Conservation (phyloP, 371 early-diverging fungal species). For the Coemansia sp. region DNA sequence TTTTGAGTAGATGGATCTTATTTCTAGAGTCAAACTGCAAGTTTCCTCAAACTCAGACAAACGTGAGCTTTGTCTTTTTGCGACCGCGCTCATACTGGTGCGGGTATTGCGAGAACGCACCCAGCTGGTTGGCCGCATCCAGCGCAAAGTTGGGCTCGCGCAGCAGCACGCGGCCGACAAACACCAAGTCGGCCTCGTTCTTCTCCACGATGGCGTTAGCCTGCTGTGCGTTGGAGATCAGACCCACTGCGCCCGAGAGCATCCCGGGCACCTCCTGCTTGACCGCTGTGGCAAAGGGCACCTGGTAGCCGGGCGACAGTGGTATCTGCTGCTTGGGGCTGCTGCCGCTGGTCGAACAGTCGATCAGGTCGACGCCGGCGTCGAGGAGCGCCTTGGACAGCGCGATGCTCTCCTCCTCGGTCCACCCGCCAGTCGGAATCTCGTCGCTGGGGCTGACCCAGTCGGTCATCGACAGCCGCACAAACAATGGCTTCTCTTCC, state of each 20-base stretch:
- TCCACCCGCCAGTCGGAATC: slow-evolving; percentile 58
- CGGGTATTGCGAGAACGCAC: slow-evolving; percentile 61
- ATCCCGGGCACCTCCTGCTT: slow-evolving; percentile 59
- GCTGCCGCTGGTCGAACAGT: slow-evolving; percentile 73
- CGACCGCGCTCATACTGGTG: slow-evolving; percentile 60
- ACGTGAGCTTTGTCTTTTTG: slow-evolving; percentile 15
- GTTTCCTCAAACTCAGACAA: slow-evolving; percentile 4
- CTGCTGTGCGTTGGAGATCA: slow-evolving; percentile 65
- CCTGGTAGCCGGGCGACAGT: slow-evolving; percentile 66
- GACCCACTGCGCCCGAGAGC: slow-evolving; percentile 71
- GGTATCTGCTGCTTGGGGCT: slow-evolving; percentile 57
- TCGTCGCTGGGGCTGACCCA: slow-evolving; percentile 54
- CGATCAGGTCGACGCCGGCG: slow-evolving; percentile 72
- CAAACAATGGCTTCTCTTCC: slow-evolving; percentile 71
- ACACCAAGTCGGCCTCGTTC: slow-evolving; percentile 70
- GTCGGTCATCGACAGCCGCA: slow-evolving; percentile 76
- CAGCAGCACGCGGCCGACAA: slow-evolving; percentile 72
- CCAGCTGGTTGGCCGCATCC: slow-evolving; percentile 56
- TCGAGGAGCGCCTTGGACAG: slow-evolving; percentile 57
- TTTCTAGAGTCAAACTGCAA: too few species aligned
- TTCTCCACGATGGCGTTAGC: slow-evolving; percentile 68
- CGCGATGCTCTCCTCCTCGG: slow-evolving; percentile 63
- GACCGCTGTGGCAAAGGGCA: slow-evolving; percentile 65
- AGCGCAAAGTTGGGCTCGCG: slow-evolving; percentile 62
- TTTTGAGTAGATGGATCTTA: neutral